Conservation (phyloP, 441 rosid genomes). For the Gossypium lobatum region DNA sequence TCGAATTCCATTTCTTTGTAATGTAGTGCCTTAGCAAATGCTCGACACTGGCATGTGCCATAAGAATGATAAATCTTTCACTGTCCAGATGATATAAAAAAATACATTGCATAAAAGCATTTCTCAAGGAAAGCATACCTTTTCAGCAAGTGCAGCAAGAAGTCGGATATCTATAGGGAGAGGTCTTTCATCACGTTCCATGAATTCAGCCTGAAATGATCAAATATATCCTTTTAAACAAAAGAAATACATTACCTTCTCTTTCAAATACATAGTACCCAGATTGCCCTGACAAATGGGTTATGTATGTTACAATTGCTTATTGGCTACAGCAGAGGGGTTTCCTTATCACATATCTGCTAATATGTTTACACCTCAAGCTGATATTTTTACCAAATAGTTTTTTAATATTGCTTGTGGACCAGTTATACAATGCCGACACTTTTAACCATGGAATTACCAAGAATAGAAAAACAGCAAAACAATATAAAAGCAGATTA, state of each 20-base stretch:
- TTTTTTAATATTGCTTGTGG: not conserved
- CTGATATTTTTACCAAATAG: not conserved
- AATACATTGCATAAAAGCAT: not conserved
- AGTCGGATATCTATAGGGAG: conserved; percentile 99
- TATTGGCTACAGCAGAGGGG: conserved; percentile 1
- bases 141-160: conserved; percentile 99
- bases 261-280: not conserved
- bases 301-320: not conserved
- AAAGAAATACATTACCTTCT: not conserved
- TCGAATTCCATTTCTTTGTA: conserved; percentile 99
- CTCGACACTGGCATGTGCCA: conserved; percentile 66
- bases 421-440: not conserved
- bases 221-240: not conserved
- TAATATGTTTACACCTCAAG: not conserved
- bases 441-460: not conserved
- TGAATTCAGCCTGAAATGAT: conserved; percentile 86
- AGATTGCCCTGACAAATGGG: not conserved
- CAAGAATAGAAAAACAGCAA: not conserved
- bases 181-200: conserved; percentile 98
- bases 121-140: conserved; percentile 44
- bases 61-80: not conserved
- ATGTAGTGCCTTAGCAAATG: conserved; percentile 98
- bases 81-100: not conserved
- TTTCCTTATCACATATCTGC: not conserved
- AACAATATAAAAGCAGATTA: not conserved